A percentile compares a stretch with the other conserved stretches of the same genome.
Conservation (phyloP, 2,329 filamentous ascomycete species). For the Aspergillus amoenus region DNA sequence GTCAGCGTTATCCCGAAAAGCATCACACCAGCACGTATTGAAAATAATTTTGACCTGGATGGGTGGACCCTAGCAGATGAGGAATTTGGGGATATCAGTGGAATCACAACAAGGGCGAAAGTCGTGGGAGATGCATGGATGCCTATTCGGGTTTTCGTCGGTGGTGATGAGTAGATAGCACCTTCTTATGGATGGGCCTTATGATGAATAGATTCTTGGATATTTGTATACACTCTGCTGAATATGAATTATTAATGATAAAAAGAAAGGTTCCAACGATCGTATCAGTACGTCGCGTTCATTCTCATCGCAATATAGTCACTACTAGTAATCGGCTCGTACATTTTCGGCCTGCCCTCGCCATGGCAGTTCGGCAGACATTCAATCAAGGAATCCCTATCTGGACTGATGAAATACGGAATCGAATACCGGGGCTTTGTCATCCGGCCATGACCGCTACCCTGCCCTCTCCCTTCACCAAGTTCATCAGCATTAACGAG, state of each 20-base stretch:
- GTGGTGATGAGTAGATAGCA: constrained; percentile 67
- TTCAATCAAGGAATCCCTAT: constrained; percentile 2
- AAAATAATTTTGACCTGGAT: constrained; percentile 73
- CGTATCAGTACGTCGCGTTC: constrained; percentile 2
- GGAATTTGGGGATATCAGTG: constrained; percentile 68
- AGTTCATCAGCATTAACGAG: neutral
- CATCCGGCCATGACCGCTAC: neutral
- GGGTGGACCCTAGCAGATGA: constrained; percentile 71
- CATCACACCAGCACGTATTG: constrained; percentile 70
- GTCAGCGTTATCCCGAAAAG: constrained; percentile 85
- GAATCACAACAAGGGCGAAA: constrained; percentile 74
- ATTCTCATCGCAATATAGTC: constrained; percentile 7
- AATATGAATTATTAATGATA: too few species aligned
- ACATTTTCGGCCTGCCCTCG: neutral
- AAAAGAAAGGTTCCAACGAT: too few species aligned
- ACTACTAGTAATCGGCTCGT: constrained; percentile 1
- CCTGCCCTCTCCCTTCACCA: too few species aligned
- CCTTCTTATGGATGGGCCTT: too few species aligned
- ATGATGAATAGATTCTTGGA: too few species aligned
- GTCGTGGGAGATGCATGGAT: constrained; percentile 71
- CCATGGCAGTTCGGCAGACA: constrained; percentile 4
- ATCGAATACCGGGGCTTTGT: neutral
- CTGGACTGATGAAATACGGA: constrained; percentile 1
- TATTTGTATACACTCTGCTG: too few species aligned
- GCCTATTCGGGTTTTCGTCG: constrained; percentile 77